These are phyloP conservation scores for Aspergillus quadricinctus DNA, from an alignment of 2,329 filamentous ascomycete species.

Conservation along the genomic window DNA sequence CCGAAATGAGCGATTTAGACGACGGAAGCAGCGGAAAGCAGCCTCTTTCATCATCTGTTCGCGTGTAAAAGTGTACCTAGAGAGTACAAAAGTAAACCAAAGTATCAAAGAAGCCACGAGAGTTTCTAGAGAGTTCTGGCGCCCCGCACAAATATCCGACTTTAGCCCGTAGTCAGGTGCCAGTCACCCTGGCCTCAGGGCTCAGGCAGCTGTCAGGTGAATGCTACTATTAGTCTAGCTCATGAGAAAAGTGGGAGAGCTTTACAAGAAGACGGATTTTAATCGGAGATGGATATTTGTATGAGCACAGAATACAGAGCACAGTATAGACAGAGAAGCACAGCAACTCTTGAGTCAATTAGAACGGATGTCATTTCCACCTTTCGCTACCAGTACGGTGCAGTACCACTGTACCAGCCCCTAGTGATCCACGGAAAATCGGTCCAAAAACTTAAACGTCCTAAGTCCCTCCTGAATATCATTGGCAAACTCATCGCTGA, in stretches of 20 bases:
- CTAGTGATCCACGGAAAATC: constrained; percentile 55
- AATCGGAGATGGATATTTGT: background rate
- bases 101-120: background rate
- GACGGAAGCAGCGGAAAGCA: background rate
- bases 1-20: background rate
- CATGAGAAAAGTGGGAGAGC: background rate
- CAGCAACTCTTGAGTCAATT: background rate
- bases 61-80: too few species aligned
- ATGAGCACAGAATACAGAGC: background rate
- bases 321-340: background rate
- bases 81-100: too few species aligned
- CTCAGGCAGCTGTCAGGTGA: background rate
- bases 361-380: background rate
- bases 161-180: background rate
- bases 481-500: constrained; percentile 39
- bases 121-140: background rate
- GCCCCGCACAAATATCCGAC: background rate
- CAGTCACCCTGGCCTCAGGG: background rate
- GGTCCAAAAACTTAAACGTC: constrained; percentile 62
- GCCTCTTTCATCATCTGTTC: background rate
- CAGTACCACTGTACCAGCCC: too few species aligned
- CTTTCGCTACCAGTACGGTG: background rate
- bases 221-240: background rate
- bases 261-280: background rate
- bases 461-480: constrained; percentile 56